phyloP scores from a whole-genome alignment of 768 basidiomycete genomes.

The Macrocybe gigantea region DNA sequence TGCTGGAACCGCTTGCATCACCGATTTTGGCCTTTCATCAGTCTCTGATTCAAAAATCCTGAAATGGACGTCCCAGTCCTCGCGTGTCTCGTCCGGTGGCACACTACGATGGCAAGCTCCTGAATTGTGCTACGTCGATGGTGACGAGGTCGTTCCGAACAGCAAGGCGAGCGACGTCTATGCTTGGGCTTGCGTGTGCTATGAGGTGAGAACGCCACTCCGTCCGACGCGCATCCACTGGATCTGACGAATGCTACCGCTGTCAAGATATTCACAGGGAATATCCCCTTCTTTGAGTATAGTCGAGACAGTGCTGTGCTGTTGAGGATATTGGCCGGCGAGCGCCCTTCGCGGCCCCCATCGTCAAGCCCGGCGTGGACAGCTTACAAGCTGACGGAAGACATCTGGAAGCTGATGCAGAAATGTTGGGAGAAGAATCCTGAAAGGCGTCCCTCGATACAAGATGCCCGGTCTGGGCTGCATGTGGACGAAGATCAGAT shows the following conservation, averaged over 20 bases:
- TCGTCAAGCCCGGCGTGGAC: slow-evolving; percentile 4
- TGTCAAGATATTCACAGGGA: not conserved
- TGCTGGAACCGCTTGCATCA: slow-evolving; percentile 12
- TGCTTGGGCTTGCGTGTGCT: slow-evolving; percentile 13
- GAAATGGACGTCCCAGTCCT: slow-evolving; percentile 10
- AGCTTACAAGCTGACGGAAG: slow-evolving; percentile 11
- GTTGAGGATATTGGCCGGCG: slow-evolving; percentile 3
- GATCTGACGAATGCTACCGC: not conserved
- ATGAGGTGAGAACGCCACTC: slow-evolving; percentile 10
- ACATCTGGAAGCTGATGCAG: slow-evolving; percentile 16
- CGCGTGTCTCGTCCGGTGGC: slow-evolving; percentile 8
- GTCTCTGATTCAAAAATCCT: slow-evolving; percentile 11
- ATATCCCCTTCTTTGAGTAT: slow-evolving; percentile 4
- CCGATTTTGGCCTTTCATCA: slow-evolving; percentile 18
- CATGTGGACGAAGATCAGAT: no score
- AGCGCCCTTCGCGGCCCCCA: slow-evolving; percentile 12
- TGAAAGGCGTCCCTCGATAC: slow-evolving; percentile 9
- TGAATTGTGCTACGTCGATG: slow-evolving; percentile 11
- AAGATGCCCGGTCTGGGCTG: no score
- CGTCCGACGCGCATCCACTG: no score
- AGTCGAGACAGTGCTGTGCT: slow-evolving; percentile 9
- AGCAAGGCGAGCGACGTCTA: slow-evolving; percentile 14
- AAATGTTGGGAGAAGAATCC: slow-evolving; percentile 19
- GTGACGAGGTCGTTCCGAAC: slow-evolving; percentile 7
- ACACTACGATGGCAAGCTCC: slow-evolving; percentile 17